Evolutionary conservation across 129 eudicot species (phyloP), one percentile per base, ranked within the genome.

Genomic region (Tanacetum coccineum): DNA sequence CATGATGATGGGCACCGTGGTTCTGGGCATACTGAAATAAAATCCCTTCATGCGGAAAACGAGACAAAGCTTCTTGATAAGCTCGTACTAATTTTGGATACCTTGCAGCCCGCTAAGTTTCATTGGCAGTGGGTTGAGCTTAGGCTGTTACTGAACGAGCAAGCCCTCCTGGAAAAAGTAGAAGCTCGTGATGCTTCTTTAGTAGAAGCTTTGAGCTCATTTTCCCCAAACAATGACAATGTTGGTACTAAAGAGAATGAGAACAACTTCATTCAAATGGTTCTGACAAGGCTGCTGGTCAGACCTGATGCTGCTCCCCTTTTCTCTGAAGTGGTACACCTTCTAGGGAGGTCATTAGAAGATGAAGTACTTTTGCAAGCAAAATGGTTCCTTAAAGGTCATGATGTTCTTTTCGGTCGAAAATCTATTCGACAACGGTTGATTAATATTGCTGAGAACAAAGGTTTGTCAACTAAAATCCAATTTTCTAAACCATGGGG

Each of bases 51-150:
- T 7, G 42, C 42, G 42, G 42, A 36, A 36, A 36, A 82, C 39
- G 58, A 72, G 39, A 78, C 76, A 30, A 92, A 84, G 77, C 80
- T 86, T 67, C 78, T 75, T 15, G 82, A 90, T 49, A 84, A 81
- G 83, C 85, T 93, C 48, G 95, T 93, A 1, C 82, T 85, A 71
- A 81, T 87, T 70, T 81, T 93, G 32, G 92, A 93, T 74, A 84
- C 88, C 3, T 70, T 93, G 68, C 99, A 93, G 57, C 95, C 96
- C 49, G 99, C 96, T 15, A 93, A 84, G 62, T 93, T 93, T 70
- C 99, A 89, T 73, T 93, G 99, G 99, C 99, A 93, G 68, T 94
- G 99, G 99, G 87, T 94, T 15, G 96, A 89, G 79, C 85, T 89
- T 9, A 83, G 96, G 80, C 76, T 94, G 44, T 85, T 94, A 13